phyloP scores from a whole-genome alignment of 169 alveolate genomes.

The Plasmodium ovale region DNA sequence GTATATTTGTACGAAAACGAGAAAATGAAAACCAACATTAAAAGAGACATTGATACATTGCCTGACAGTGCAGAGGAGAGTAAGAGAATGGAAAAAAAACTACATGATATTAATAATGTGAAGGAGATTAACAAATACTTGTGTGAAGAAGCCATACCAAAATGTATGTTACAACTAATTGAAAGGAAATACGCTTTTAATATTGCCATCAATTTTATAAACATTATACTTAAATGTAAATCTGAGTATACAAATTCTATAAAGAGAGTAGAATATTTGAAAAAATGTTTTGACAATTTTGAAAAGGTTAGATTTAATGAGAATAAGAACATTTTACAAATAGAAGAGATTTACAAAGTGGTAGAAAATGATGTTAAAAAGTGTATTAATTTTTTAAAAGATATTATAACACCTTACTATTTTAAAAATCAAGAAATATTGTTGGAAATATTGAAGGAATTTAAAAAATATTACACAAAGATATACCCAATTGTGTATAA shows the following conservation, averaged over 20 bases:
- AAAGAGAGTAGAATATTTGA: slow-evolving; percentile 35
- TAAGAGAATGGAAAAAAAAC: neutral
- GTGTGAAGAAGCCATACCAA: slow-evolving; percentile 23
- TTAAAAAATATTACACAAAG: slow-evolving; percentile 38
- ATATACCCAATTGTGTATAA: slow-evolving; percentile 46
- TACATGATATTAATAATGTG: slow-evolving; percentile 23
- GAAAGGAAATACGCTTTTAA: slow-evolving; percentile 64
- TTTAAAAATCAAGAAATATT: slow-evolving; percentile 37
- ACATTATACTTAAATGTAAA: slow-evolving; percentile 42
- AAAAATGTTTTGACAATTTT: slow-evolving; percentile 13
- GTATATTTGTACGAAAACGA: slow-evolving; percentile 20
- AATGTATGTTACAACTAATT: slow-evolving; percentile 20
- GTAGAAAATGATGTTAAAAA: slow-evolving; percentile 60
- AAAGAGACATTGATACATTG: slow-evolving; percentile 20
- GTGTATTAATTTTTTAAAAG: slow-evolving; percentile 31
- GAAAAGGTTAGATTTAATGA: slow-evolving; percentile 52
- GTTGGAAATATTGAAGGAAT: slow-evolving; percentile 17
- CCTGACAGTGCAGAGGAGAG: slow-evolving; percentile 21
- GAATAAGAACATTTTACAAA: slow-evolving; percentile 27
- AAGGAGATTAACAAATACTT: slow-evolving; percentile 38
- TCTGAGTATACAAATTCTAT: slow-evolving; percentile 38
- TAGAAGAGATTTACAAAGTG: slow-evolving; percentile 49
- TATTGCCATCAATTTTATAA: slow-evolving; percentile 39
- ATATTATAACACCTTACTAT: slow-evolving; percentile 45
- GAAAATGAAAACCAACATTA: neutral